phyloP scores from a whole-genome alignment of 768 basidiomycete genomes.

The Hygrophorus pudorinus region DNA sequence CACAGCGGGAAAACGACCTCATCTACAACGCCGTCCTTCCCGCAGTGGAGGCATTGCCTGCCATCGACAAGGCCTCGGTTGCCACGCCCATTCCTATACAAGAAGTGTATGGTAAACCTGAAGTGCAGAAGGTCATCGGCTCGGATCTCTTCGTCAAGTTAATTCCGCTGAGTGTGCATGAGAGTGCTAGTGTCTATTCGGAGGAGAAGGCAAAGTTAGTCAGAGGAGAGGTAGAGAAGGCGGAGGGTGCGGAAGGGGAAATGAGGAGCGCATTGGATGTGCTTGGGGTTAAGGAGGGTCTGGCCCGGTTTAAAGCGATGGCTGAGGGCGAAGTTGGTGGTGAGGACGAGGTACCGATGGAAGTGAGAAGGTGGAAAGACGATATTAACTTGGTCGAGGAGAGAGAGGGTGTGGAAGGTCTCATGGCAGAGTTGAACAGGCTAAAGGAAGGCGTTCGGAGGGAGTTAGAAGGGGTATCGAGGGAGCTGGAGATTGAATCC shows the following conservation, averaged over 20 bases:
- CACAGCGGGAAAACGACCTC: slow-evolving; percentile 86
- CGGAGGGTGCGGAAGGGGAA: slow-evolving; percentile 77
- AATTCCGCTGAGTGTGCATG: slow-evolving; percentile 89
- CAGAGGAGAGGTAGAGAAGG: slow-evolving; percentile 79
- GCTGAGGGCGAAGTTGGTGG: slow-evolving; percentile 53
- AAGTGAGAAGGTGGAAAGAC: slow-evolving; percentile 64
- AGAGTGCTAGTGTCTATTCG: slow-evolving; percentile 92
- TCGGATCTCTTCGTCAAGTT: slow-evolving; percentile 81
- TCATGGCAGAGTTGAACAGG: slow-evolving; percentile 47
- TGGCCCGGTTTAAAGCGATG: slow-evolving; percentile 62
- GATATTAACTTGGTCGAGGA: slow-evolving; percentile 66
- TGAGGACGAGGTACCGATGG: slow-evolving; percentile 57
- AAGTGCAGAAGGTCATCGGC: slow-evolving; percentile 93
- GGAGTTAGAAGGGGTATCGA: slow-evolving; percentile 52
- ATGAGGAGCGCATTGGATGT: slow-evolving; percentile 70
- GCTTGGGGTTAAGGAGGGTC: slow-evolving; percentile 65
- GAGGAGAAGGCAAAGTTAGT: slow-evolving; percentile 97
- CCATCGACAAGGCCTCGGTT: slow-evolving; percentile 73
- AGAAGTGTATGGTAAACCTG: slow-evolving; percentile 82
- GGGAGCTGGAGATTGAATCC: slow-evolving; percentile 73
- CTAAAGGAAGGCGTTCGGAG: slow-evolving; percentile 47
- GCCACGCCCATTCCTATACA: slow-evolving; percentile 88
- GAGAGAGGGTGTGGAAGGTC: slow-evolving; percentile 52
- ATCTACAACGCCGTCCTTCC: slow-evolving; percentile 93
- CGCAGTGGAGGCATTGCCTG: slow-evolving; percentile 63